Base-by-base conservation (phyloP, 352 stramenopile genomes). In the Phytopythium helicoides region DNA sequence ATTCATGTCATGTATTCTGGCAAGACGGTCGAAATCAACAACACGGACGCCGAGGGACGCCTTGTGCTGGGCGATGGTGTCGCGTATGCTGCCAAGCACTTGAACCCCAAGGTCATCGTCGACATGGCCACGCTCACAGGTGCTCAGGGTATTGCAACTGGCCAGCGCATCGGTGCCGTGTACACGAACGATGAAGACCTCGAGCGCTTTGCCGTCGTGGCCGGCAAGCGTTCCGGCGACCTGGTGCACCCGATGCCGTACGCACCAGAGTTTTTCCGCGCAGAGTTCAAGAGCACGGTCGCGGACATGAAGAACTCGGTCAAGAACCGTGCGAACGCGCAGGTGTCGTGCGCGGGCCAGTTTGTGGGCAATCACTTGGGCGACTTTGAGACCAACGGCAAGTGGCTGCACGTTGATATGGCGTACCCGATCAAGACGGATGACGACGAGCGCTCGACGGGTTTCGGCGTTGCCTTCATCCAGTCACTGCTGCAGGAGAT, bases 241-340 rank as follows among this genome's bases (percentile, higher is more conserved):
- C 75, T 98, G 31, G 80, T 83, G 26, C 94, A 95, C 76, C 88
- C 93, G 7, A 68, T 99, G 56, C 77, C 96, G 22, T 99, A 98
- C 68, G 79, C 73, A 44, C 95, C 95, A 0, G 94, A 99, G 64
- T 90, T 98, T 40, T 92, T 96, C 65, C 85, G 85, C 51, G 64
- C 68, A 23, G 94, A 98, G 64, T 98, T 98, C 71, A 90, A 88
- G 62, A 94, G 75, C 60, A 75, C 83, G 16, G 80, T 98, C 19
- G 94, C 96, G 4, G 94, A 99, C 66, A 98, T 98, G 94, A 98
- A 99, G 67, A 99, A 99, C 73, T 96, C 76, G 42, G 94, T 98
- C 46, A 97, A 97, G 67, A 92, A 97, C 68, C 79, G 94, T 35
- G 60, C 68, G 22, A 98, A 98, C 69, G 94, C 78, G 7, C 92